A percentile compares a stretch with the other conserved stretches of the same genome.
phyloP scores from a whole-genome alignment of 768 basidiomycete species.

The Xerocomellus dryophilus region DNA sequence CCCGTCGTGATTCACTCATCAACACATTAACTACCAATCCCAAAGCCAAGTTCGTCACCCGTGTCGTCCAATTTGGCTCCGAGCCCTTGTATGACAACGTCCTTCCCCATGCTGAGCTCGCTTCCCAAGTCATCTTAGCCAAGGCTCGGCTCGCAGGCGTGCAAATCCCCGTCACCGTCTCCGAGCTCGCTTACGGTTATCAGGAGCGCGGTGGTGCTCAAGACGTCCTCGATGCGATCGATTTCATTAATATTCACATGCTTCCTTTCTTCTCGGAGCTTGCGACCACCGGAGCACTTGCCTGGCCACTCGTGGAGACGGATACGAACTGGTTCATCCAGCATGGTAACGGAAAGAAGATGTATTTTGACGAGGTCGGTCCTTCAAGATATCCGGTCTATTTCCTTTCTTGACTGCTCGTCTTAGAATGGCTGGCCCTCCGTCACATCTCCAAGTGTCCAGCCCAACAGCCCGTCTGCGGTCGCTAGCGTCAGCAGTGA shows the following conservation, averaged over 20 bases:
- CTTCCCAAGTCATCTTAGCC: constrained; percentile 46
- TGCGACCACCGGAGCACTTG: constrained; percentile 42
- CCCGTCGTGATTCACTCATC: constrained; percentile 52
- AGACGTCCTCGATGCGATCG: constrained; percentile 55
- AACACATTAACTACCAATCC: constrained; percentile 53
- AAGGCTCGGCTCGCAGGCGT: constrained; percentile 50
- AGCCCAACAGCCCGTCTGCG: constrained; percentile 62
- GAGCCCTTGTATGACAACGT: constrained; percentile 65
- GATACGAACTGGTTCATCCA: constrained; percentile 68
- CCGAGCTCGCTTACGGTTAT: constrained; percentile 62
- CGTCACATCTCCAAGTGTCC: constrained; percentile 53
- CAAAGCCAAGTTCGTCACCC: constrained; percentile 62
- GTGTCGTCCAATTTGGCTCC: constrained; percentile 67
- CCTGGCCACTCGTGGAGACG: constrained; percentile 58
- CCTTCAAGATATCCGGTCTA: not conserved
- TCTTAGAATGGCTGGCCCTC: constrained; percentile 80
- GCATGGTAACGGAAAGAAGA: constrained; percentile 68
- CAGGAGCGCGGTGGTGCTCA: constrained; percentile 49
- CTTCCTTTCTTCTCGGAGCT: constrained; percentile 57
- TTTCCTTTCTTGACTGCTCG: not conserved
- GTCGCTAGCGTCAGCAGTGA: constrained; percentile 63
- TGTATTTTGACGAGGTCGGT: constrained; percentile 65
- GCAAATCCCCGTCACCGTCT: constrained; percentile 67
- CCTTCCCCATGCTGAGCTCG: constrained; percentile 46
- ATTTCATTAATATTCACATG: constrained; percentile 67